A percentile compares a stretch with the other conserved stretches of the same genome.
Evolutionary conservation across 257 asterid species (phyloP).

Genomic region (Solanum tarapatanum): DNA sequence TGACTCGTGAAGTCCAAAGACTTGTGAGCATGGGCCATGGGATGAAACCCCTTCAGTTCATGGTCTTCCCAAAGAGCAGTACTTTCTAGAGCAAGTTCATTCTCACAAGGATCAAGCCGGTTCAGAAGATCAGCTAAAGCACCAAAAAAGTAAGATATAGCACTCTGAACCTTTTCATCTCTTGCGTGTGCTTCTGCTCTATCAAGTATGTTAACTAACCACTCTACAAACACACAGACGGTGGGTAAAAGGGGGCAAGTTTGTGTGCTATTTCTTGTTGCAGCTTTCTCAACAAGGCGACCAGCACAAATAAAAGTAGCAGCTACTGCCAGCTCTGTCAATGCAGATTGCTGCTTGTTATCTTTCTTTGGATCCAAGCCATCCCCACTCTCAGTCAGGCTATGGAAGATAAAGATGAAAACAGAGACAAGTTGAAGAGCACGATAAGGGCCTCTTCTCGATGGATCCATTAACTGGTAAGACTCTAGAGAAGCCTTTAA

Average conservation of each 20-base stretch:
- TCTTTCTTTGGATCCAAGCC: slow-evolving; percentile 24
- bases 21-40: slow-evolving; percentile 36
- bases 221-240: slow-evolving; percentile 54
- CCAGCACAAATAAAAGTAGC: slow-evolving; percentile 63
- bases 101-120: slow-evolving; percentile 20
- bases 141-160: slow-evolving; percentile 44
- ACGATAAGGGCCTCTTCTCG: slow-evolving; percentile 63
- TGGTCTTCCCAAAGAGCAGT: slow-evolving; percentile 88
- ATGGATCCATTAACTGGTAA: slow-evolving; percentile 40
- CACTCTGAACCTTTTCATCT: slow-evolving; percentile 46
- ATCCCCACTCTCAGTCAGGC: slow-evolving; percentile 26
- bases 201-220: slow-evolving; percentile 54
- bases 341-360: slow-evolving; percentile 19
- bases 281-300: slow-evolving; percentile 54
- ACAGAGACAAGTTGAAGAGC: slow-evolving; percentile 65
- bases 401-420: slow-evolving; percentile 48
- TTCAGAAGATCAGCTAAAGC: slow-evolving; percentile 46
- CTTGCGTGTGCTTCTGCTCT: slow-evolving; percentile 17
- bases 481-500: slow-evolving; percentile 38
- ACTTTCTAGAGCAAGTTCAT: slow-evolving; percentile 5
- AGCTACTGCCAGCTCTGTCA: slow-evolving; percentile 34
- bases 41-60: slow-evolving; percentile 72
- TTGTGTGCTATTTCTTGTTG: slow-evolving; percentile 11
- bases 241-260: slow-evolving; percentile 67
- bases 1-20: slow-evolving; percentile 37